Percentiles rank a stretch among this genome's conserved stretches.
Conservation (phyloP, 202 grass and related monocot species). For the Schoenoplectus tabernaemontani region DNA sequence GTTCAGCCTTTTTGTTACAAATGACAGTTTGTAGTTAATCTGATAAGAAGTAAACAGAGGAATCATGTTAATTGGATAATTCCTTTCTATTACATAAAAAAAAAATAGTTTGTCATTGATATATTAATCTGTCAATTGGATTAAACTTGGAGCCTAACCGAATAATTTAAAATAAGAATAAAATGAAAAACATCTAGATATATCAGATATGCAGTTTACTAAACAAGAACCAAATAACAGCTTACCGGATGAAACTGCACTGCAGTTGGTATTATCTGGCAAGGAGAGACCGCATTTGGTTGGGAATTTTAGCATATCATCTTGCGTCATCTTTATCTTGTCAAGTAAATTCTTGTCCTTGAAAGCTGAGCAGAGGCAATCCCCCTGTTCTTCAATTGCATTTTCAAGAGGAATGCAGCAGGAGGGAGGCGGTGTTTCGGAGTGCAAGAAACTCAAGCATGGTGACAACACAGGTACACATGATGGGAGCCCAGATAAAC, state of each 20-base stretch:
- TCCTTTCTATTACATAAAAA: background rate
- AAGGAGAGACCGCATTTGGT: slow-evolving; percentile 8
- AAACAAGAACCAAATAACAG: background rate
- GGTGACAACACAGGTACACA: background rate
- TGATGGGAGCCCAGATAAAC: background rate
- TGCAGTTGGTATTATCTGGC: slow-evolving; percentile 10
- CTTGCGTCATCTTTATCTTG: slow-evolving; percentile 20
- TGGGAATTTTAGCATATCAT: slow-evolving; percentile 19
- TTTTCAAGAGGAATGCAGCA: slow-evolving; percentile 15
- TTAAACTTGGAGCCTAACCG: background rate
- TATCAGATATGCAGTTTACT: background rate
- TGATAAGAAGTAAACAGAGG: background rate
- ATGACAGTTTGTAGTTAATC: background rate
- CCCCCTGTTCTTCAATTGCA: slow-evolving; percentile 10
- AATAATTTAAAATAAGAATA: background rate
- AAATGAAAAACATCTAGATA: background rate
- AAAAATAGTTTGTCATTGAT: background rate
- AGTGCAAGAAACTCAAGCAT: slow-evolving; percentile 7
- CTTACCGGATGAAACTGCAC: background rate
- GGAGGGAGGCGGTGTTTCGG: background rate
- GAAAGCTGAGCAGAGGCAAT: slow-evolving; percentile 14
- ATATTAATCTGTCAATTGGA: background rate
- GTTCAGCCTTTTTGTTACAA: background rate
- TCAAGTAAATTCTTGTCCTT: slow-evolving; percentile 1
- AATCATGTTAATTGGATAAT: no score